Percentiles rank a stretch among this genome's conserved stretches.
phyloP scores from a whole-genome alignment of 352 stramenopile genomes.

The Globisporangium irregulare region DNA sequence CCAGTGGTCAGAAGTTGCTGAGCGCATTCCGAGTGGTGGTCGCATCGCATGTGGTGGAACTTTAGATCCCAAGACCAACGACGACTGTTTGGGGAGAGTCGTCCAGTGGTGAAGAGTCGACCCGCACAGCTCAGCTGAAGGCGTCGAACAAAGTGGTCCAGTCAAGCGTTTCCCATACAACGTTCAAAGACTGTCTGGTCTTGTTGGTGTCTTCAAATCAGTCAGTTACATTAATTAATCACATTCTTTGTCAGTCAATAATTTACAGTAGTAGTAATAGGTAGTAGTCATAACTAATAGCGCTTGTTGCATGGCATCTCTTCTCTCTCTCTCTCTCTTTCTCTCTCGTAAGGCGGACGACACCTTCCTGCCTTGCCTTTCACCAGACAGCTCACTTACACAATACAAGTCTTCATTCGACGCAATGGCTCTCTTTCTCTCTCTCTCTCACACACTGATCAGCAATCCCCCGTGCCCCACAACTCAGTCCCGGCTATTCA shows the following conservation, averaged over 20 bases:
- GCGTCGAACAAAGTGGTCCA: background rate
- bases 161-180: background rate
- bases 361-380: too few relatives aligned
- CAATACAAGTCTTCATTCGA: too few relatives aligned
- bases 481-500: conserved; percentile 38
- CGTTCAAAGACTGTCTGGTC: background rate
- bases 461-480: background rate
- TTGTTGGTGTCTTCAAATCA: background rate
- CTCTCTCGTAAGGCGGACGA: background rate
- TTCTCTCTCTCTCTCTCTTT: background rate
- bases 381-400: too few relatives aligned
- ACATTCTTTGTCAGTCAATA: background rate
- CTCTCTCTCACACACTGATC: background rate
- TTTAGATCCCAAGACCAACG: background rate
- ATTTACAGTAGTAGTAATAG: background rate
- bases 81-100: background rate
- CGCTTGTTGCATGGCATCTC: background rate
- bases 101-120: background rate
- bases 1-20: background rate
- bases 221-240: background rate
- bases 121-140: background rate
- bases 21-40: background rate
- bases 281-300: background rate
- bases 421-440: too few relatives aligned
- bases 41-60: background rate